A percentile compares a stretch with the other conserved stretches of the same genome.
Evolutionary conservation across 257 asterid genomes (phyloP).

Genomic region (Lycium ferocissimum): DNA sequence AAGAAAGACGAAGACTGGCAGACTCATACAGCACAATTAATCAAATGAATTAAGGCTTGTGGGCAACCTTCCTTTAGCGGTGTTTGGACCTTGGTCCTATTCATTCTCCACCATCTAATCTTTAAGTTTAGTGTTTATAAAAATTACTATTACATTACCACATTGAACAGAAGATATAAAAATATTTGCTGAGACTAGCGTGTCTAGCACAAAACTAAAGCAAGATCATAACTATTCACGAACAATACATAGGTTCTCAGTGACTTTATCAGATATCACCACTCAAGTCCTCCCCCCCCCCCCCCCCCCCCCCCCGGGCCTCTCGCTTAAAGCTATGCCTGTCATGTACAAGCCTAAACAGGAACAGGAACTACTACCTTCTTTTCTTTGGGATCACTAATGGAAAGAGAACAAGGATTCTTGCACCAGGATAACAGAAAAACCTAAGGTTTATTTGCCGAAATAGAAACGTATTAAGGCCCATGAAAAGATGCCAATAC

Average conservation of each 20-base stretch:
- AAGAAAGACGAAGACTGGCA: neutral
- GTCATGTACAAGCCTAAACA: neutral
- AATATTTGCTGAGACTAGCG: neutral
- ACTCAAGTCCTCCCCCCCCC: neutral
- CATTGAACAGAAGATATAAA: neutral
- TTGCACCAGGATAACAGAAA: conserved; percentile 12
- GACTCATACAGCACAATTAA: conserved; percentile 6
- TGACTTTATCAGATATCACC: conserved; percentile 4
- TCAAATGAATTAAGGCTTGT: conserved; percentile 1
- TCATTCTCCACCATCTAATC: conserved; percentile 5
- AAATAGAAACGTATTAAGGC: neutral
- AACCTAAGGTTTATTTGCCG: neutral
- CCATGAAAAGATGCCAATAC: neutral
- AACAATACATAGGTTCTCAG: neutral
- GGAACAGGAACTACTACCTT: neutral
- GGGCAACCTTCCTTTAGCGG: conserved; percentile 16
- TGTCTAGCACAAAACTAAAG: neutral
- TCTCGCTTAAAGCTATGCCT: neutral
- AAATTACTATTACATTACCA: neutral
- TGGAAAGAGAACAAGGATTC: conserved; percentile 6
- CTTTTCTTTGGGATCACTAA: conserved; percentile 17
- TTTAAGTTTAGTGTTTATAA: neutral
- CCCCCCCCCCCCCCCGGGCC: neutral
- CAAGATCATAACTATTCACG: neutral
- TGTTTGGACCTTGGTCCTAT: conserved; percentile 25